Evolutionary conservation across 2,329 filamentous ascomycete genomes (phyloP), one percentile per base, ranked within the genome.

Genomic region (Aspergillus puulaauensis): DNA sequence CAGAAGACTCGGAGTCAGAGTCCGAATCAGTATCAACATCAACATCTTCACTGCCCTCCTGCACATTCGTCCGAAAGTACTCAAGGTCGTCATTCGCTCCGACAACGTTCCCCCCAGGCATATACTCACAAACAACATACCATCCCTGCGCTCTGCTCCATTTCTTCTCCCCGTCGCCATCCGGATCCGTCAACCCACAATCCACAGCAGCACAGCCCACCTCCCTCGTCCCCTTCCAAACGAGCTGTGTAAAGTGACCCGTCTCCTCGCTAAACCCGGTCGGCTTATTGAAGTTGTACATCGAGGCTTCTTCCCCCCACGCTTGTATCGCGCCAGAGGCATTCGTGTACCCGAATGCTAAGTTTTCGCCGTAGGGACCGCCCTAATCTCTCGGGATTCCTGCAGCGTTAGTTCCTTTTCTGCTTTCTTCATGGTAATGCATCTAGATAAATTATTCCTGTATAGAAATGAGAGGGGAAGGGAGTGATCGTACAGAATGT

Each of bases 161-260:
- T 44, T 35, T 35, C 1, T 50, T 52, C 11, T 41, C 55, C 35
- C 23, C 54, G n/a, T 52, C 27, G 11, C 44, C 49, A n/a, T 61
- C 47, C 53, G 71, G 63, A 37, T 74, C 70, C 50, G 57, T 59
- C 52, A 73, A 75, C 47, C 75, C 70, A 57, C 80, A 82, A 61
- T 77, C 65, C 15, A 72, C 68, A 41, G 72, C 71, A 24, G 71
- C 82, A 62, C 82, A 91, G 0, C 86, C 86, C 1, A 88, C 81
- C 35, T 78, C 76, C 6, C 76, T 85, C 1, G 86, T 89, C 23
- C 77, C 72, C 70, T 82, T 84, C 88, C 89, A 91, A 6, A 91
- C 87, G 6, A 91, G 72, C 76, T 90, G 88, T 1, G 88, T 89
- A 65, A 91, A 91, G 69, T 90, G 87, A 0, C 88, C 88, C 17